Conservation (phyloP, 2,329 filamentous ascomycete genomes). For the Trichocomaceae sp. region DNA sequence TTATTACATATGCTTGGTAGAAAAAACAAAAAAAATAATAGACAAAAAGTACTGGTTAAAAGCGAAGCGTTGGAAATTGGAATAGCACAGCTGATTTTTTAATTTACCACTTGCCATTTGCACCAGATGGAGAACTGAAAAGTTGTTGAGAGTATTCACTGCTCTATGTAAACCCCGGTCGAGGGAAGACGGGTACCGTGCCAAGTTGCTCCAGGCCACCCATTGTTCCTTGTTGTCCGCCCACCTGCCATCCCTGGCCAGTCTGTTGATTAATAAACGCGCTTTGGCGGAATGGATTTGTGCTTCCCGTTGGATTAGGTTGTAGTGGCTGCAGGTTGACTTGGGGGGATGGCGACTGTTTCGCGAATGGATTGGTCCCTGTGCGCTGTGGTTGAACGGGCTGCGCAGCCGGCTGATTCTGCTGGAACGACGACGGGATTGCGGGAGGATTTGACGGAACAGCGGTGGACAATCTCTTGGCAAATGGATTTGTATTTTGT, state of each 20-base stretch:
- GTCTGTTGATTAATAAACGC: slow-evolving; percentile 84
- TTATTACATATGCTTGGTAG: not conserved
- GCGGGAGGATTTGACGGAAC: slow-evolving; percentile 18
- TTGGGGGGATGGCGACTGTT: slow-evolving; percentile 42
- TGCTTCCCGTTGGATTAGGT: slow-evolving; percentile 76
- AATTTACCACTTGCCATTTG: not conserved
- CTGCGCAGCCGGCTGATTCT: slow-evolving; percentile 33
- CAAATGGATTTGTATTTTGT: slow-evolving; percentile 82
- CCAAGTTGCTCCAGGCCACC: slow-evolving; percentile 67
- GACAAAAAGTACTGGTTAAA: not conserved
- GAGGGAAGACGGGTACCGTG: slow-evolving; percentile 78
- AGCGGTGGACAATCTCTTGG: slow-evolving; percentile 49
- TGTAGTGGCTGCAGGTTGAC: slow-evolving; percentile 45
- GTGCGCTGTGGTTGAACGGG: slow-evolving; percentile 54
- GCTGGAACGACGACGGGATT: slow-evolving; percentile 21
- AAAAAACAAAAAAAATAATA: not conserved
- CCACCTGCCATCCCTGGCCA: slow-evolving; percentile 80
- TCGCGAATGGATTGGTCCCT: slow-evolving; percentile 66
- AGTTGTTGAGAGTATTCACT: not conserved
- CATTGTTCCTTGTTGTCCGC: slow-evolving; percentile 65
- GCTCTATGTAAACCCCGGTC: slow-evolving; percentile 50
- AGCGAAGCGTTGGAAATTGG: not conserved
- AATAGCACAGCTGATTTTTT: not conserved
- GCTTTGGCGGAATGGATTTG: slow-evolving; percentile 90
- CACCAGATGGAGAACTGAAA: not conserved